Conservation (phyloP, 2,329 filamentous ascomycete genomes). For the Dendryphion nanum region DNA sequence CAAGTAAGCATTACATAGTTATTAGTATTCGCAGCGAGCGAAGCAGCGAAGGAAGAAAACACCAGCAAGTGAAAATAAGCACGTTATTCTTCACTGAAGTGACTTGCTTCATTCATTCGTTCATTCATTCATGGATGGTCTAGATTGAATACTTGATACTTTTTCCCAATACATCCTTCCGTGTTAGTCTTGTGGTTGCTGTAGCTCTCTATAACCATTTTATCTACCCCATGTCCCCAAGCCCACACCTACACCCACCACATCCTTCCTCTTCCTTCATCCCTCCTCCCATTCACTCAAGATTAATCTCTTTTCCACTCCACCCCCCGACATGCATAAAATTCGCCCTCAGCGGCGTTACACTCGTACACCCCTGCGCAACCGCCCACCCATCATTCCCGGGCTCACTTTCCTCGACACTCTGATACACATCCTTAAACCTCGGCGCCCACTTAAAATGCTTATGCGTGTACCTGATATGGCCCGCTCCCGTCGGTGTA, state of each 20-base stretch:
- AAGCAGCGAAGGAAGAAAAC: no score
- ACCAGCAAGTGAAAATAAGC: no score
- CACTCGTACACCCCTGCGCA: slow-evolving; percentile 80
- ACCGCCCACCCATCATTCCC: slow-evolving; percentile 95
- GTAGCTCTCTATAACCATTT: no score
- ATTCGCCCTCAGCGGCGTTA: slow-evolving; percentile 88
- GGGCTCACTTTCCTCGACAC: slow-evolving; percentile 73
- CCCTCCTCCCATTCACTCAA: slow-evolving; percentile 5
- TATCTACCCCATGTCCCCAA: slow-evolving; percentile 4
- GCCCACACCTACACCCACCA: slow-evolving; percentile 29
- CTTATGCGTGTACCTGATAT: slow-evolving; percentile 66
- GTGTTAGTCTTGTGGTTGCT: no score
- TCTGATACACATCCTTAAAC: slow-evolving; percentile 83
- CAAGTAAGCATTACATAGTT: no score
- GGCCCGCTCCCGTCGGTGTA: slow-evolving; percentile 28
- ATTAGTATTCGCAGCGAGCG: no score
- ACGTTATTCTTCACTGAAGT: no score
- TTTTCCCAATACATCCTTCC: no score
- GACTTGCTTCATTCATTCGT: no score
- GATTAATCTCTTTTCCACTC: slow-evolving; percentile 30
- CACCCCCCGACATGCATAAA: slow-evolving; percentile 66
- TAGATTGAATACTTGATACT: no score
- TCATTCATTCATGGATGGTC: no score
- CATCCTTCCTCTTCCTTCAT: slow-evolving; percentile 13
- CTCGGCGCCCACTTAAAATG: slow-evolving; percentile 94